phyloP scores from a whole-genome alignment of 2,329 filamentous ascomycete genomes.

The Fusarium keratoplasticum region DNA sequence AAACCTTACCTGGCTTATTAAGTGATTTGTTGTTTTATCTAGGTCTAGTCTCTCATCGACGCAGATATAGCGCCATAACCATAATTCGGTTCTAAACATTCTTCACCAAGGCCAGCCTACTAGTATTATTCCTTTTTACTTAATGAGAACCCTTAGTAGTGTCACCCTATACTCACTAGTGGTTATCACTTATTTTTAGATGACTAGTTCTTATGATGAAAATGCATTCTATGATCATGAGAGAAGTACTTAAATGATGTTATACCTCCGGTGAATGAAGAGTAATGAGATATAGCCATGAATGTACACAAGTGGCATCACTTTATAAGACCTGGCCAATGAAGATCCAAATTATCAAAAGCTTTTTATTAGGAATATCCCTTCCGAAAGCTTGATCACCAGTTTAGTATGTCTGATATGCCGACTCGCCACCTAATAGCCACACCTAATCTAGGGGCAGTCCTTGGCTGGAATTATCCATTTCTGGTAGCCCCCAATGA shows the following conservation, averaged over 20 bases:
- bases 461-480: not conserved
- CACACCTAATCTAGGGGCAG: not conserved
- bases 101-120: too few species aligned
- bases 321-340: not conserved
- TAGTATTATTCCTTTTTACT: too few species aligned
- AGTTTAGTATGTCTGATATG: not conserved
- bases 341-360: not conserved
- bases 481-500: not conserved
- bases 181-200: too few species aligned
- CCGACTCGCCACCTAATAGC: not conserved
- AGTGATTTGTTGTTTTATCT: too few species aligned
- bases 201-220: not conserved
- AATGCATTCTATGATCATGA: not conserved
- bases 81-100: too few species aligned
- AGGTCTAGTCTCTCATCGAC: too few species aligned
- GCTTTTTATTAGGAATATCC: not conserved
- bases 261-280: not conserved
- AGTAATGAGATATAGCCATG: not conserved
- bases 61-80: too few species aligned
- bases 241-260: not conserved
- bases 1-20: too few species aligned
- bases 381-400: too few species aligned
- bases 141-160: too few species aligned
- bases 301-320: not conserved
- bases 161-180: too few species aligned